Percentiles rank a stretch among this genome's conserved stretches.
These are phyloP conservation scores for Chlorella sp. DNA, from an alignment of 139 green algal genomes.

Conservation along the genomic window DNA sequence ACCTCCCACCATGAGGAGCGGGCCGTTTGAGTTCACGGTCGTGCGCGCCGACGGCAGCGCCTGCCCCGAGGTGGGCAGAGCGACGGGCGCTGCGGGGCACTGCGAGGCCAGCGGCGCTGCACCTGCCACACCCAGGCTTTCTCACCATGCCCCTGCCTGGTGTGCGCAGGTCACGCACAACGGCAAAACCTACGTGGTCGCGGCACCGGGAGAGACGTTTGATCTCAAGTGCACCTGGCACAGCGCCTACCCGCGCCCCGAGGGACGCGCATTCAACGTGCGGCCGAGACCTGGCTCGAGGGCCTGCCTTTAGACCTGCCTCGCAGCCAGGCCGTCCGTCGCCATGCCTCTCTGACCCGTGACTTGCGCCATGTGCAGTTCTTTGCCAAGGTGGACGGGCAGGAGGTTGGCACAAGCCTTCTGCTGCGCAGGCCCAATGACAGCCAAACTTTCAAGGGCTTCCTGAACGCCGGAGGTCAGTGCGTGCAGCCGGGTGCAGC, in stretches of 20 bases:
- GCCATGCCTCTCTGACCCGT: too few relatives aligned
- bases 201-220: not conserved
- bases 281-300: too few relatives aligned
- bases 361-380: not conserved
- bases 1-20: too few relatives aligned
- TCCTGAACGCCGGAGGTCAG: constrained; percentile 1
- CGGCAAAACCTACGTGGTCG: not conserved
- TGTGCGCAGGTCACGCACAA: constrained; percentile 1
- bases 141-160: too few relatives aligned
- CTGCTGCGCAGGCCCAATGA: not conserved
- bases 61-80: not conserved
- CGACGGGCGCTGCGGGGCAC: too few relatives aligned
- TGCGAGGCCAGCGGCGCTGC: too few relatives aligned
- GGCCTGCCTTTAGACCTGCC: too few relatives aligned
- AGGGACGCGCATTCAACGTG: too few relatives aligned
- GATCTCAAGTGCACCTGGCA: not conserved
- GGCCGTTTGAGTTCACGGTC: not conserved
- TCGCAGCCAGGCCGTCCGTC: too few relatives aligned
- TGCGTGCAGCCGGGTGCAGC: too few relatives aligned
- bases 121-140: too few relatives aligned
- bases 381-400: not conserved
- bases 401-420: not conserved
- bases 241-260: too few relatives aligned
- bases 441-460: not conserved
- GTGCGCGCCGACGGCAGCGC: not conserved